These are phyloP conservation scores for Sphagnum fallax DNA, from an alignment of 228 moss, liverwort and hornwort species.

Conservation along the genomic window DNA sequence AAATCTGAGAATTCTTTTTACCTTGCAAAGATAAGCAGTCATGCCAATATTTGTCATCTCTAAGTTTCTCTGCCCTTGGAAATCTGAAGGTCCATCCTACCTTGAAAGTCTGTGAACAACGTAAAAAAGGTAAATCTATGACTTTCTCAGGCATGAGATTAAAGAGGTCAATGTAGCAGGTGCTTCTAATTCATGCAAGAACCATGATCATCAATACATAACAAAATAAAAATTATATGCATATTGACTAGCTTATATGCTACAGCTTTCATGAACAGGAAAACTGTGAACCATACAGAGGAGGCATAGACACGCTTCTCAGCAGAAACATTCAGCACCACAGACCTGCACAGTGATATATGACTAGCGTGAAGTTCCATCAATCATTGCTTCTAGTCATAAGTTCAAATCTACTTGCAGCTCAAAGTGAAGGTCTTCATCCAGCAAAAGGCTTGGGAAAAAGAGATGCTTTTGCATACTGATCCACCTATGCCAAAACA, in stretches of 20 bases:
- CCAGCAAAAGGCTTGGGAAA: not conserved
- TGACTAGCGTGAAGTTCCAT: too few species aligned
- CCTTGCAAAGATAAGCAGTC: slow-evolving; percentile 18
- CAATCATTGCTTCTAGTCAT: too few species aligned
- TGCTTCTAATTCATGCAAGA: too few species aligned
- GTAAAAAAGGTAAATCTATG: not conserved
- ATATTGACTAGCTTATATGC: not conserved
- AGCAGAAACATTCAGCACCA: slow-evolving; percentile 17
- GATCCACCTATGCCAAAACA: not conserved
- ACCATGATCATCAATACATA: too few species aligned
- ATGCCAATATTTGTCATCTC: slow-evolving; percentile 15
- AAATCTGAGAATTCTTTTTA: not conserved
- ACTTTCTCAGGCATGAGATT: not conserved
- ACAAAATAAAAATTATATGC: too few species aligned
- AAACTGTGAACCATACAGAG: slow-evolving; percentile 4
- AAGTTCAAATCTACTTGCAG: too few species aligned
- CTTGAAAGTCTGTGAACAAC: slow-evolving; percentile 13
- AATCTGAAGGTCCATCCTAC: slow-evolving; percentile 19
- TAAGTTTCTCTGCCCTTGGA: slow-evolving; percentile 14
- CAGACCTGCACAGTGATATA: slow-evolving; percentile 9
- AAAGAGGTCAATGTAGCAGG: not conserved
- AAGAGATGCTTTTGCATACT: not conserved
- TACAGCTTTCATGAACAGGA: not conserved
- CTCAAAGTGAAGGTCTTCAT: not conserved
- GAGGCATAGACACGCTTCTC: slow-evolving; percentile 11